Evolutionary conservation across 257 asterid genomes (phyloP).

Genomic region (Forsythia suspensa): DNA sequence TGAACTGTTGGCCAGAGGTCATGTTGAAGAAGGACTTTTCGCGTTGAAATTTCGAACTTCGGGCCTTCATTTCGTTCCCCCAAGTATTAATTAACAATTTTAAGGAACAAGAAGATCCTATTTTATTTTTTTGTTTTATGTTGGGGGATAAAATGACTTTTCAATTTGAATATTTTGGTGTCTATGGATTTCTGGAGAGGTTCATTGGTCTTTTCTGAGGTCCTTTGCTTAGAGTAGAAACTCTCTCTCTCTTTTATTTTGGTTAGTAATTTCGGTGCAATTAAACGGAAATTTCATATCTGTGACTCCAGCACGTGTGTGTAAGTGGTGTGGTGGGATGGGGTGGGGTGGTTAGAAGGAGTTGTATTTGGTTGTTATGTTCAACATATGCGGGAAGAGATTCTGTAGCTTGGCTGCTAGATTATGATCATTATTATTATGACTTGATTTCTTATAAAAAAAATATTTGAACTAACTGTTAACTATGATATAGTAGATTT

Average conservation of each 20-base stretch:
- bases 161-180: neutral
- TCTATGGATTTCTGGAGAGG: neutral
- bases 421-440: neutral
- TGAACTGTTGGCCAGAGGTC: no score
- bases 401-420: neutral
- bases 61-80: no score
- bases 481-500: neutral
- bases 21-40: no score
- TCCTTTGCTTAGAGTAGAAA: neutral
- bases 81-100: neutral
- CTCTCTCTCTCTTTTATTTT: neutral
- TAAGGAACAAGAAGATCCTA: neutral
- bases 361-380: neutral
- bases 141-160: no score
- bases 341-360: neutral
- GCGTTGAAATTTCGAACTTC: no score
- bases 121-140: no score
- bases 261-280: neutral
- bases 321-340: neutral
- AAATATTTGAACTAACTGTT: neutral
- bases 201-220: neutral
- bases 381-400: neutral
- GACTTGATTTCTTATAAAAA: neutral
- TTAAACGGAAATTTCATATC: neutral
- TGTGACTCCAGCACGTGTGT: neutral